A percentile compares a stretch with the other conserved stretches of the same genome.
Conservation (phyloP, 352 stramenopile species). For the Globisporangium nagaii region DNA sequence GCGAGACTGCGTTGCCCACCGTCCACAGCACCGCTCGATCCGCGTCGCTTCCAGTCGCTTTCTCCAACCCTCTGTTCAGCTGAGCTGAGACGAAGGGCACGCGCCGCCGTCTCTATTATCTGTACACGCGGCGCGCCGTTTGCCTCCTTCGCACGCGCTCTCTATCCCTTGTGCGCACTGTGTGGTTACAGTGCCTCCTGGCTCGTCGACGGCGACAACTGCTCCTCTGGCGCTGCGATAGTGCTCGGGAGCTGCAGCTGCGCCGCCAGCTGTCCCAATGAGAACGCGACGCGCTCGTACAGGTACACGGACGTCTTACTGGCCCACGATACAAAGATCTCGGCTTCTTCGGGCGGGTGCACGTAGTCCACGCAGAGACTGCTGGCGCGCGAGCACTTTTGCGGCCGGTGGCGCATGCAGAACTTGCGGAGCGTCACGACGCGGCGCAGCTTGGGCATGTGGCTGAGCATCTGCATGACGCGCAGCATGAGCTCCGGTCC, state of each 20-base stretch:
- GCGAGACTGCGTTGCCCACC: slow-evolving; percentile 1
- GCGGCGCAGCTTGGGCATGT: slow-evolving; percentile 54
- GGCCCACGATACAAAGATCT: slow-evolving; percentile 80
- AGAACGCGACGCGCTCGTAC: slow-evolving; percentile 58
- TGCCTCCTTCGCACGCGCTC: neutral
- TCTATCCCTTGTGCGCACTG: too few species aligned
- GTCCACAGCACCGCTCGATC: neutral
- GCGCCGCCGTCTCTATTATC: neutral
- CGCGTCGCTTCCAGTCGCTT: too few species aligned
- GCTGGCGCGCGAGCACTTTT: slow-evolving; percentile 46
- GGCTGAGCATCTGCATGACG: slow-evolving; percentile 54
- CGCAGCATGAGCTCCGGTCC: slow-evolving; percentile 70
- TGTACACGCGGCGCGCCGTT: neutral
- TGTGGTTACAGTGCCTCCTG: neutral
- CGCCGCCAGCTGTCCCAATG: slow-evolving; percentile 27
- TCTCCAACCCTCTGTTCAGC: neutral
- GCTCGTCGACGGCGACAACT: neutral
- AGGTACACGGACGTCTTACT: slow-evolving; percentile 70
- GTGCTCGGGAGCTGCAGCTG: slow-evolving; percentile 18
- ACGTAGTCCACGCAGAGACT: slow-evolving; percentile 68
- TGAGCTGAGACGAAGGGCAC: neutral
- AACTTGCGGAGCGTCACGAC: slow-evolving; percentile 77
- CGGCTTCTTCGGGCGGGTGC: slow-evolving; percentile 52
- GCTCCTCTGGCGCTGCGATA: neutral
- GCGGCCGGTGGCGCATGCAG: slow-evolving; percentile 64